Evolutionary conservation across 345 rosid genomes (phyloP), one percentile per base, ranked within the genome.

Genomic region (Sisymbrium altissimum): DNA sequence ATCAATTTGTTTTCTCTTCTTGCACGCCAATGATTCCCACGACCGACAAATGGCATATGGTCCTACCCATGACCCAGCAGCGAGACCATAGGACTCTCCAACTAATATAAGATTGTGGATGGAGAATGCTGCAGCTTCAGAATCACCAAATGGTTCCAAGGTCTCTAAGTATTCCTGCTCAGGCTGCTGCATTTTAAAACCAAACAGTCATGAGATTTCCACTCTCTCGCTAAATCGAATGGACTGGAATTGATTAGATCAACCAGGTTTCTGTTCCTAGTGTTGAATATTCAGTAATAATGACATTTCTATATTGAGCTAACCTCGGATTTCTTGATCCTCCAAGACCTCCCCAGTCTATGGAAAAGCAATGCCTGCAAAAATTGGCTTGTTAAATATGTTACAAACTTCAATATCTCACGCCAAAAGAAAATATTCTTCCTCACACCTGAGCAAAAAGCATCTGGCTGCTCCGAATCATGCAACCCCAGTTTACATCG

Each of bases 381-480:
- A 55, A 40, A 68, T 23, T 44, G 33, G 44, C 46, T 58, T 46
- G 36, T 65, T 13, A 71, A 2, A 36, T 11, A 30, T 59, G 63
- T 67, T 19, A 49, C 3, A 41, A 50, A 44, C 64, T 53, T 14
- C 15, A 67, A 35, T n/a, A 23, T n/a, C 18, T 9, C 32, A 52
- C 6, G 49, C 13, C 55, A 53, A 49, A 54, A 38, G 53, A 14
- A n/a, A n/a, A 52, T 43, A 52, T 1, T 21, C 9, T 53, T 17
- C 18, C 19, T 14, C 56, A 57, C 57, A 85, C 96, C 95, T 95
- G 99, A 71, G 97, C 97, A 45, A 89, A 78, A 56, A 95, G 93
- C 99, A 95, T 95, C 83, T 95, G 99, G 81, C 99, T 85, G 79
- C 99, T 92, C 58, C 99, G 86, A 52, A 92, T 82, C 99, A 95